A percentile compares a stretch with the other conserved stretches of the same genome.
phyloP scores from a whole-genome alignment of 2,329 filamentous ascomycete genomes.

The Botrytis medusae region DNA sequence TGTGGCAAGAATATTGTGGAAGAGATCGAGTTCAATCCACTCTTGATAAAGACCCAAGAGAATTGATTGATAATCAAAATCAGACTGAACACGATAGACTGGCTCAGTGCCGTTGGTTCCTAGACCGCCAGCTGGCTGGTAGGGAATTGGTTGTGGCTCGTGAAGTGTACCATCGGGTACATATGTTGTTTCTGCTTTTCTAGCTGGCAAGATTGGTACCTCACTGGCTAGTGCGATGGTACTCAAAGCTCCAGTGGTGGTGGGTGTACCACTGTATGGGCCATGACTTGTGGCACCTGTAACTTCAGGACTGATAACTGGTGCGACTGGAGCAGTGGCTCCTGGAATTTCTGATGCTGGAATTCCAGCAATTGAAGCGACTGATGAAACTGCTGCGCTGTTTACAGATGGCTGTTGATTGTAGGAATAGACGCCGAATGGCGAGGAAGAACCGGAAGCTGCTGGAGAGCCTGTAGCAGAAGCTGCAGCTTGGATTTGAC shows the following conservation, averaged over 20 bases:
- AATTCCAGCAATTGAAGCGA: conserved; percentile 32
- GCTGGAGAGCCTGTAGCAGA: not conserved
- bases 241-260: conserved; percentile 67
- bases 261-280: conserved; percentile 63
- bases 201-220: conserved; percentile 58
- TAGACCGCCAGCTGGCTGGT: conserved; percentile 54
- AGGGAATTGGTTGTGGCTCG: conserved; percentile 58
- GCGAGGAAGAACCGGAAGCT: not conserved
- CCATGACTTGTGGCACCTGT: conserved; percentile 67
- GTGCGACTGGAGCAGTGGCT: conserved; percentile 32
- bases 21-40: conserved; percentile 81
- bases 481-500: not conserved
- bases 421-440: conserved; percentile 30
- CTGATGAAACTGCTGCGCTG: conserved; percentile 33
- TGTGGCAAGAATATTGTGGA: conserved; percentile 70
- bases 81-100: conserved; percentile 72
- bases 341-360: conserved; percentile 36
- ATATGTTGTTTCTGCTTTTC: conserved; percentile 66
- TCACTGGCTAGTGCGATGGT: conserved; percentile 57
- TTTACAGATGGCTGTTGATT: conserved; percentile 32
- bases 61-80: conserved; percentile 76
- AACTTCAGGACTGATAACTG: conserved; percentile 49
- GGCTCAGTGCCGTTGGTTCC: conserved; percentile 53
- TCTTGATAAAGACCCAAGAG: conserved; percentile 78
- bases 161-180: conserved; percentile 69